These are phyloP conservation scores for Podila clonocystis DNA, from an alignment of 192 early-diverging fungal species.

Conservation along the genomic window DNA sequence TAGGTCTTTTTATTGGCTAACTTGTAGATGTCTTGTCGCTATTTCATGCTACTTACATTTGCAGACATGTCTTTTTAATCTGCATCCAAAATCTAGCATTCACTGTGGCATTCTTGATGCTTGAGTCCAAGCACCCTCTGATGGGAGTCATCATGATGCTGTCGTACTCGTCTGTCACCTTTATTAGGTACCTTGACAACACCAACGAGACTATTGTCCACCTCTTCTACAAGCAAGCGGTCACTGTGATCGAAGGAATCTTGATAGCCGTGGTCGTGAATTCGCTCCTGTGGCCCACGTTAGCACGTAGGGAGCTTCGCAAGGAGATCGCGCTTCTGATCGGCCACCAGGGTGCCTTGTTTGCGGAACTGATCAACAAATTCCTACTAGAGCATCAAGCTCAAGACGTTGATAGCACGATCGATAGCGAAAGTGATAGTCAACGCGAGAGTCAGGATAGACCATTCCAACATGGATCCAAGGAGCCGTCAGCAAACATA, in stretches of 20 bases:
- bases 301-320: constrained; percentile 72
- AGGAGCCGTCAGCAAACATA: constrained; percentile 20
- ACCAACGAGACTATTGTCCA: constrained; percentile 3
- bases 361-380: constrained; percentile 69
- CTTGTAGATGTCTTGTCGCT: too few species aligned
- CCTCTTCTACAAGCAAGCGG: constrained; percentile 2
- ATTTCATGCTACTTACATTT: neutral
- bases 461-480: neutral
- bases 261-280: constrained; percentile 6
- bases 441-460: too few species aligned
- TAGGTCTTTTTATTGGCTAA: constrained; percentile 2
- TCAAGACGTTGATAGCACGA: neutral
- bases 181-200: constrained; percentile 1
- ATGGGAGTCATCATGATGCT: constrained; percentile 24
- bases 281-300: constrained; percentile 54
- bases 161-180: constrained; percentile 4
- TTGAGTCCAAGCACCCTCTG: constrained; percentile 6
- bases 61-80: neutral
- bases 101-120: neutral
- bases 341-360: constrained; percentile 59
- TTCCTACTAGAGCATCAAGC: constrained; percentile 50
- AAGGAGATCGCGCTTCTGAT: constrained; percentile 53
- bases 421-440: neutral
- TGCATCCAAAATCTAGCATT: constrained; percentile 29
- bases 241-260: constrained; percentile 9